phyloP scores from a whole-genome alignment of 805 yeast species.

The Yamadazyma insecticola region DNA sequence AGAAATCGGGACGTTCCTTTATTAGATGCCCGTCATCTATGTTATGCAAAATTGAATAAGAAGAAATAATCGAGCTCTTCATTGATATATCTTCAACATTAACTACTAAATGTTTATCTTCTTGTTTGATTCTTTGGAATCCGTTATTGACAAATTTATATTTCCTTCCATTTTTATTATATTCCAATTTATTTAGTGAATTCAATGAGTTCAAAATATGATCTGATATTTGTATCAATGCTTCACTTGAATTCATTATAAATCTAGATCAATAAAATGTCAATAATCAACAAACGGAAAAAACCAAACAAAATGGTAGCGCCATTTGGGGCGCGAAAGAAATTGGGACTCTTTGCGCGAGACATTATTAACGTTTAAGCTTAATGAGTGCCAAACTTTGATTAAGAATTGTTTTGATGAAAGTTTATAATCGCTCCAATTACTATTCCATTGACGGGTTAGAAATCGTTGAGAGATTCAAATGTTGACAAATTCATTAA shows the following conservation, averaged over 20 bases:
- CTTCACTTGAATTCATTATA: constrained; percentile 18
- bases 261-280: too few species aligned
- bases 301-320: too few species aligned
- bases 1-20: constrained; percentile 33
- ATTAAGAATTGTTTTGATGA: too few species aligned
- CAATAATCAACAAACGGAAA: too few species aligned
- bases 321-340: too few species aligned
- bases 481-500: too few species aligned
- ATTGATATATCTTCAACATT: constrained; percentile 23
- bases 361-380: too few species aligned
- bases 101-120: constrained; percentile 44
- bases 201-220: constrained; percentile 30
- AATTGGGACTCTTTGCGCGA: too few species aligned
- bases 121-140: constrained; percentile 46
- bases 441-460: too few species aligned
- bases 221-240: constrained; percentile 32
- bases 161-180: constrained; percentile 42
- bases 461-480: too few species aligned
- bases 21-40: constrained; percentile 36
- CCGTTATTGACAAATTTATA: constrained; percentile 45
- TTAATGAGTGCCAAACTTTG: too few species aligned
- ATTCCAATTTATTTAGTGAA: constrained; percentile 30
- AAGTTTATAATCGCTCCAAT: too few species aligned
- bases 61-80: constrained; percentile 35
- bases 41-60: constrained; percentile 37